phyloP scores from a whole-genome alignment of 768 basidiomycete species.

The Hirschioporus abietinus region DNA sequence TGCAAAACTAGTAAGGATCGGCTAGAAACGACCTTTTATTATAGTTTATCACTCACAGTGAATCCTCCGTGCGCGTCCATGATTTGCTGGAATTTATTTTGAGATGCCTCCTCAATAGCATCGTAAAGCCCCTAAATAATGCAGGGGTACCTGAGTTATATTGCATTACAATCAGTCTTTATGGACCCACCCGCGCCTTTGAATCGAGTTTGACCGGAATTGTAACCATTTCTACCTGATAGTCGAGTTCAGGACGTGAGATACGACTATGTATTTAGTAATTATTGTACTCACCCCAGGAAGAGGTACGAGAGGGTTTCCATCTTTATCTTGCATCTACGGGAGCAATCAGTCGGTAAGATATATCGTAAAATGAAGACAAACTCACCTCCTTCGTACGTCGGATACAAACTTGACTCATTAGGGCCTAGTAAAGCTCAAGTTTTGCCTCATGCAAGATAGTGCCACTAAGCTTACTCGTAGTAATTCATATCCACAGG shows the following conservation, averaged over 20 bases:
- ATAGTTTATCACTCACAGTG: constrained; percentile 18
- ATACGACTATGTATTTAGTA: not conserved
- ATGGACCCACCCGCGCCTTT: constrained; percentile 53
- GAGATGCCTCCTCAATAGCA: constrained; percentile 56
- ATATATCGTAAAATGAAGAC: constrained; percentile 7
- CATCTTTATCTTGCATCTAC: constrained; percentile 80
- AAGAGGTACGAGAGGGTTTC: constrained; percentile 67
- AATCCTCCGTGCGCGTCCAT: constrained; percentile 36
- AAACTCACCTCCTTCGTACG: constrained; percentile 74
- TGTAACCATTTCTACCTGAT: constrained; percentile 70
- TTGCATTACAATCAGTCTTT: not conserved
- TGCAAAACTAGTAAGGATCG: constrained; percentile 20
- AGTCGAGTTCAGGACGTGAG: constrained; percentile 4
- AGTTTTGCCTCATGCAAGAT: not conserved
- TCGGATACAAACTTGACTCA: constrained; percentile 74
- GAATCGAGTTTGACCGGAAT: constrained; percentile 61
- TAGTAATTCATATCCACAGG: constrained; percentile 64
- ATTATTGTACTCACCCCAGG: constrained; percentile 46
- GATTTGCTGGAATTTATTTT: constrained; percentile 53
- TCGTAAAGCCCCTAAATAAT: constrained; percentile 55
- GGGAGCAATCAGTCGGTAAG: constrained; percentile 14
- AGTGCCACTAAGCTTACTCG: constrained; percentile 38
- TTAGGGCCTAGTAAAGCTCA: constrained; percentile 47
- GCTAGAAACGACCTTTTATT: constrained; percentile 6
- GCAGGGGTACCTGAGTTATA: constrained; percentile 1